Percentiles rank a stretch among this genome's conserved stretches.
These are phyloP conservation scores for Microdochium bolleyi DNA, from an alignment of 2,329 filamentous ascomycete species.

Conservation along the genomic window DNA sequence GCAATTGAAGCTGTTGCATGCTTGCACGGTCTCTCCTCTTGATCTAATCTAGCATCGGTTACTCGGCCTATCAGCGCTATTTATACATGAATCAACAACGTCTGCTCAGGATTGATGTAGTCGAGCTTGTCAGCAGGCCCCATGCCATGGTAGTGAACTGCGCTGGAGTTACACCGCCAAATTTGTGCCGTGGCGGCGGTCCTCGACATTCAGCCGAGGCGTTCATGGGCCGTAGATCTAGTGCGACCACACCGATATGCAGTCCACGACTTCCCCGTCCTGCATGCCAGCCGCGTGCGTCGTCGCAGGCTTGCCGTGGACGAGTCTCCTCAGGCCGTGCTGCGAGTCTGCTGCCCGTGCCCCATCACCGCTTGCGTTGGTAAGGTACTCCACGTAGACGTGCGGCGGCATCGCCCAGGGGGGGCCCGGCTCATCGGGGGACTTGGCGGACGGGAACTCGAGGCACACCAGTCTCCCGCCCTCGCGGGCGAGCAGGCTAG, in stretches of 20 bases:
- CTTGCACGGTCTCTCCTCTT: too few species aligned
- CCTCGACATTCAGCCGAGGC: too few species aligned
- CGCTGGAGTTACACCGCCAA: too few species aligned
- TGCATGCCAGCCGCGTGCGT: conserved; percentile 36
- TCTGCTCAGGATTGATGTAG: too few species aligned
- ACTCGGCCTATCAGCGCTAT: too few species aligned
- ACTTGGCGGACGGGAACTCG: conserved; percentile 72
- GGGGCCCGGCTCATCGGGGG: conserved; percentile 56
- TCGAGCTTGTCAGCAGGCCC: too few species aligned
- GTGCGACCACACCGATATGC: conserved; percentile 45
- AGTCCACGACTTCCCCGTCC: conserved; percentile 24
- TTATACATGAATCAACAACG: too few species aligned
- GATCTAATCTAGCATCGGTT: too few species aligned
- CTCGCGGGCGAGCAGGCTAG: conserved; percentile 34
- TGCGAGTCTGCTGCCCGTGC: conserved; percentile 24
- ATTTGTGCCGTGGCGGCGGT: too few species aligned
- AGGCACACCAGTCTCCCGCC: conserved; percentile 53
- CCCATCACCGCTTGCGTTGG: conserved; percentile 35
- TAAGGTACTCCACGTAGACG: conserved; percentile 65
- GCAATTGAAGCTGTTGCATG: too few species aligned
- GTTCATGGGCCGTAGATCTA: too few species aligned
- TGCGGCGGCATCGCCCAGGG: conserved; percentile 63
- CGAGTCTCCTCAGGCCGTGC: conserved; percentile 32
- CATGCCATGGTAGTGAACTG: too few species aligned
- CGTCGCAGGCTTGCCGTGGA: conserved; percentile 39